Evolutionary conservation across 176 grass and related monocot species (phyloP), one percentile per base, ranked within the genome.

Genomic region (Hordeum marinum): DNA sequence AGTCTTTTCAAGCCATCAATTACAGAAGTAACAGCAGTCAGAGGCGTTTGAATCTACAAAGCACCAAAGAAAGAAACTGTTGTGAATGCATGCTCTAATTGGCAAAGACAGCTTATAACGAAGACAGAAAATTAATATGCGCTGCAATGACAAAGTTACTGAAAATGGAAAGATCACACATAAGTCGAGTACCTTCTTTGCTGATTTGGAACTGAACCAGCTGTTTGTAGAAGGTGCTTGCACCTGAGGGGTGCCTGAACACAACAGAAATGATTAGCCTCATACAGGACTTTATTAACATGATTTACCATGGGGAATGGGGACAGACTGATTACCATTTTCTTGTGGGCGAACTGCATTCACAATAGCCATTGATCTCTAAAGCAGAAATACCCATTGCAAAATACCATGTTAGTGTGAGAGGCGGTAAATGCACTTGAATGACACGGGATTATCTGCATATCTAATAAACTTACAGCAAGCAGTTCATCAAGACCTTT

Each of bases 161-260:
- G 25, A 32, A 74, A 75, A 52, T 52, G 24, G 48, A 75, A 75
- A 66, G 29, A 52, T 32, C 2, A 50, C 72, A 54, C 8, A 21
- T 54, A 54, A 32, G 43, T 75, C 9, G 8, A 54, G 8, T 96
- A 99, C 93, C 91, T 99, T 99, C 40, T 96, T 93, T 68, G 89
- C 36, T 82, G 96, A 89, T 92, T 94, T 99, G 67, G 93, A 88
- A 77, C 93, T 85, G 75, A 99, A 99, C 96, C 96, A 99, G 78
- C 87, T 85, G 62, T 83, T 79, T n/a, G 89, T 71, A 71, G 57
- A 79, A 85, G 91, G 76, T 80, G 78, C 81, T 71, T 94, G 88
- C 34, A 82, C 84, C 68, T 80, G 81, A 87, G 86, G 7, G 7
- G 37, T 84, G 31, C 60, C 85, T 87, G 76, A 34, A 17, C 52